phyloP scores from a whole-genome alignment of 164 flowering plant species.

The Umbellularia californica region DNA sequence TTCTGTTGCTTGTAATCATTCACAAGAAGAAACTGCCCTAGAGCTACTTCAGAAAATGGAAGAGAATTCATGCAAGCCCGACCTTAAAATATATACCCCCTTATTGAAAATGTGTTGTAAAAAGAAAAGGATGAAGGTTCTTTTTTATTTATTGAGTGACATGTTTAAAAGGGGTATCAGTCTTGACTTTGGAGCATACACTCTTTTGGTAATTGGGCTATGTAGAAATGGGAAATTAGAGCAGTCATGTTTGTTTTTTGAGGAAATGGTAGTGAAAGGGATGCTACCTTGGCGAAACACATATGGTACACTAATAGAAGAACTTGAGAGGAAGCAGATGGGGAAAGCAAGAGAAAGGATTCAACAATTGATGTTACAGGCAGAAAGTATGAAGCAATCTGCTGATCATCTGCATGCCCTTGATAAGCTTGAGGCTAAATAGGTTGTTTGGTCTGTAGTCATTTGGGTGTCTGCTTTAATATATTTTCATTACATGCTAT shows the following conservation, averaged over 20 bases:
- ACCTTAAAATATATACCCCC: conserved; percentile 48
- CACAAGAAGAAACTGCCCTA: conserved; percentile 49
- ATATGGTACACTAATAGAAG: conserved; percentile 27
- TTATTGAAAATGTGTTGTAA: conserved; percentile 56
- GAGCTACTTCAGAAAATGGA: conserved; percentile 49
- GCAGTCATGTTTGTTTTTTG: conserved; percentile 49
- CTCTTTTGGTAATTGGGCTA: conserved; percentile 45
- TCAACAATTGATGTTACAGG: conserved; percentile 36
- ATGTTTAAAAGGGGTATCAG: conserved; percentile 53
- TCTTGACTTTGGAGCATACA: conserved; percentile 44
- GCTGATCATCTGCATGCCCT: background rate
- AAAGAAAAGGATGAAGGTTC: conserved; percentile 55
- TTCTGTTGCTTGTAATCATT: conserved; percentile 39
- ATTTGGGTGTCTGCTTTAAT: too few species aligned
- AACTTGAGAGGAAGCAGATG: conserved; percentile 43
- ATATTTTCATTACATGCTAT: background rate
- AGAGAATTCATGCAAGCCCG: conserved; percentile 45
- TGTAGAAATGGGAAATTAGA: conserved; percentile 43
- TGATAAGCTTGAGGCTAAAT: background rate
- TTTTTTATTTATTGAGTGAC: conserved; percentile 43
- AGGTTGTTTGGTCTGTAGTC: background rate
- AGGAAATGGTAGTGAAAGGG: conserved; percentile 53
- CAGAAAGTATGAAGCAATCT: conserved; percentile 14
- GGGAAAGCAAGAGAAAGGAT: conserved; percentile 31
- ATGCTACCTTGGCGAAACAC: conserved; percentile 33